Base-by-base conservation (phyloP, 1,284 basidiomycete genomes). In the Sanghuangporus sanghuang region DNA sequence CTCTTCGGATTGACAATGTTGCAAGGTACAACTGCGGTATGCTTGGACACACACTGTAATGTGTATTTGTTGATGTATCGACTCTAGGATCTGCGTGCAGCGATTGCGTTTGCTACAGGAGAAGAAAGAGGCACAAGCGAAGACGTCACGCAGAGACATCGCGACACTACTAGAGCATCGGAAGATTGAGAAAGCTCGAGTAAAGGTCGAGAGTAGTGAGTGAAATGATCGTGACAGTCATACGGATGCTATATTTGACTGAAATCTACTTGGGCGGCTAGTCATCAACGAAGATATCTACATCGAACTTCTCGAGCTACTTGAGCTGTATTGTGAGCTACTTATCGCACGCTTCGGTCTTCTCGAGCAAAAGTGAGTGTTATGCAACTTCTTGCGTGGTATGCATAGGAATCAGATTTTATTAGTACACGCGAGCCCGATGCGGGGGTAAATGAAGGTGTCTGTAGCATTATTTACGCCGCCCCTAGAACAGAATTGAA, bases 291-390 rank as follows among this genome's bases (percentile, higher is more conserved):
- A 95, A 70, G 94, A 96, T 71, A 84, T 94, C 49, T 83, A 90
- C 71, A 78, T 92, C 46, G 95, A 97, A 73, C 80, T 97, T 23
- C 77, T 98, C 49, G 96, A 99, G 73, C 79, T 98, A 5, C 80
- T 99, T 44, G 96, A 98, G 78, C 83, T 98, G 8, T 98, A 98
- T 73, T 89, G 89, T 66, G 96, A 99, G 73, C 85, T 95, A 18
- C 77, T 98, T n/a, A 82, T 96, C 27, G 93, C 96, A 5, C 85
- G 96, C 38, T 98, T 98, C 71, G 92, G 93, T 7, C 77, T 98
- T 18, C 81, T 98, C 59, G 96, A 99, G 72, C 85, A 89, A 72
- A 87, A 83, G 88, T 93, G 68, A 73, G 87, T 18, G 27, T 32
- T 32, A 32, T 32, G 27, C 27, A n/a, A n/a, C 16, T n/a, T 42